Percentiles rank a stretch among this genome's conserved stretches.
phyloP scores from a whole-genome alignment of 129 eudicot genomes.

The Centaurea solstitialis region DNA sequence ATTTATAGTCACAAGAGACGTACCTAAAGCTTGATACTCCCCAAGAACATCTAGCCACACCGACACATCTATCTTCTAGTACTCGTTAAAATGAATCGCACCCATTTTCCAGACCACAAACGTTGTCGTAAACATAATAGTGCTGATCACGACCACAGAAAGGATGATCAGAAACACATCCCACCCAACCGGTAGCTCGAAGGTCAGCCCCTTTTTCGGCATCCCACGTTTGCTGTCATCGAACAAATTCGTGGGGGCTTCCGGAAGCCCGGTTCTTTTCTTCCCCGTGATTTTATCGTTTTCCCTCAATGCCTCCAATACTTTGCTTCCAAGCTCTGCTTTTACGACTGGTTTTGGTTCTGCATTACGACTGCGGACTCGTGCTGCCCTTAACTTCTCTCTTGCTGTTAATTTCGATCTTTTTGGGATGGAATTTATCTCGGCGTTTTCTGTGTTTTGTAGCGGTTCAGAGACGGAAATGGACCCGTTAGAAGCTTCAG shows the following conservation, averaged over 20 bases:
- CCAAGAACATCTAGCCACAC: not conserved
- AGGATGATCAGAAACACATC: conserved; percentile 70
- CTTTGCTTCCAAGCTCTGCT: conserved; percentile 63
- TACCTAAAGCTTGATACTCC: not conserved
- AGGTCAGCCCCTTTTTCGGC: conserved; percentile 77
- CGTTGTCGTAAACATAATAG: conserved; percentile 84
- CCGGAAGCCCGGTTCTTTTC: conserved; percentile 79
- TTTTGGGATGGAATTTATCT: conserved; percentile 36
- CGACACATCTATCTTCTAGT: conserved; percentile 31
- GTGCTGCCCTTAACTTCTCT: conserved; percentile 89
- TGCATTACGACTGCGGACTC: conserved; percentile 71
- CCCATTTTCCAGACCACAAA: conserved; percentile 85
- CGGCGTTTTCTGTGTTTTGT: conserved; percentile 23
- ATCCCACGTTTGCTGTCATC: conserved; percentile 95
- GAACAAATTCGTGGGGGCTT: conserved; percentile 80
- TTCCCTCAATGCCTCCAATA: conserved; percentile 70
- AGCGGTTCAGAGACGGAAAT: conserved; percentile 24
- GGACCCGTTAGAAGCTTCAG: conserved; percentile 25
- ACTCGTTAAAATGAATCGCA: conserved; percentile 80
- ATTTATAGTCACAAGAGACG: not conserved
- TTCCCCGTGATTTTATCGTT: conserved; percentile 64
- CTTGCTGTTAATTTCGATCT: conserved; percentile 80
- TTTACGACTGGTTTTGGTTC: conserved; percentile 56
- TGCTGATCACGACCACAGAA: conserved; percentile 76
- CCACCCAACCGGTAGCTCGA: conserved; percentile 74